A percentile compares a stretch with the other conserved stretches of the same genome.
Evolutionary conservation across 1,139 yeast genomes (phyloP).

Genomic region (Geotrichum carabidarum): DNA sequence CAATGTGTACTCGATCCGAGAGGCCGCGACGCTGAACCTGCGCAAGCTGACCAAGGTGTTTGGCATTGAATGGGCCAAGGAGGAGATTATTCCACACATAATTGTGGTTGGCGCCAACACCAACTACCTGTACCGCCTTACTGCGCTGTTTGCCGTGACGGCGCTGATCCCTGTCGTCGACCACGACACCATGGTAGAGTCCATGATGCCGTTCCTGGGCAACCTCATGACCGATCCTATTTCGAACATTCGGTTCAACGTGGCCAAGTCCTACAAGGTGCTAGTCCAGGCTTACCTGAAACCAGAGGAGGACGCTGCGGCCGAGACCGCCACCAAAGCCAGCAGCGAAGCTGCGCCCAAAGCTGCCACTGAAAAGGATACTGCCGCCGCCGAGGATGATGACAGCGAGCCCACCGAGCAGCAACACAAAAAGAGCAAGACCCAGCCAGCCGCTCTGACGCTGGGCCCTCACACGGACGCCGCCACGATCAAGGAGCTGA

Average conservation of each 20-base stretch:
- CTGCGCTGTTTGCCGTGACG: slow-evolving; percentile 82
- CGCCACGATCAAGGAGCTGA: slow-evolving; percentile 38
- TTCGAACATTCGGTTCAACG: slow-evolving; percentile 92
- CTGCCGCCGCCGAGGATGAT: too few species aligned
- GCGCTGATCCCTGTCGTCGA: slow-evolving; percentile 57
- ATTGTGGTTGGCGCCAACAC: slow-evolving; percentile 48
- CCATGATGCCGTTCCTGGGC: slow-evolving; percentile 73
- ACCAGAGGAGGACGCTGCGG: slow-evolving; percentile 17
- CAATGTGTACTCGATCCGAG: slow-evolving; percentile 90
- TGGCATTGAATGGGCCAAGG: slow-evolving; percentile 91
- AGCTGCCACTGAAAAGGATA: neutral
- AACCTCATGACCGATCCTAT: slow-evolving; percentile 72
- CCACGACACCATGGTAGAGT: slow-evolving; percentile 50
- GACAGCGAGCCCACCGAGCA: neutral
- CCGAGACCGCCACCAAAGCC: slow-evolving; percentile 22
- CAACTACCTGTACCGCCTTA: slow-evolving; percentile 84
- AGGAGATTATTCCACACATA: slow-evolving; percentile 72
- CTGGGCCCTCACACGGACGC: slow-evolving; percentile 20
- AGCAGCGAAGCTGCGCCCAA: neutral
- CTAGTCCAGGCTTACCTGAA: slow-evolving; percentile 50
- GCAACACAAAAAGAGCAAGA: slow-evolving; percentile 1
- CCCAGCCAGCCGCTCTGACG: neutral
- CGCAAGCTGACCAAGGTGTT: slow-evolving; percentile 75
- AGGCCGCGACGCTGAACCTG: slow-evolving; percentile 86
- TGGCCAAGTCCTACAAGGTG: slow-evolving; percentile 73